These are phyloP conservation scores for Erucastrum elatum DNA, from an alignment of 345 rosid species.

Conservation along the genomic window DNA sequence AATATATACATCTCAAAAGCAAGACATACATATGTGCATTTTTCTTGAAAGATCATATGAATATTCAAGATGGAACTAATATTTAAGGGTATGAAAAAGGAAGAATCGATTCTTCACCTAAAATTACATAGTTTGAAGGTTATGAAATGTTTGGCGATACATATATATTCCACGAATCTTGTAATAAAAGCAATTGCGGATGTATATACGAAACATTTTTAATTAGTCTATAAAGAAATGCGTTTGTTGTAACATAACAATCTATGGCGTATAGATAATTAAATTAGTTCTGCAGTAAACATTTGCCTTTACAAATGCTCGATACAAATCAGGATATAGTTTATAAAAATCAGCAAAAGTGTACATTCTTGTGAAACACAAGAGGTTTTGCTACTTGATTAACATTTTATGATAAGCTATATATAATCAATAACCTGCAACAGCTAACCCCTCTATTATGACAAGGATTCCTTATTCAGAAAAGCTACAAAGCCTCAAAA, in stretches of 20 bases:
- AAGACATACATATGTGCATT: neutral
- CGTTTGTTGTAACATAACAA: neutral
- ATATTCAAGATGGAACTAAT: neutral
- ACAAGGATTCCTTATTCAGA: conserved; percentile 8
- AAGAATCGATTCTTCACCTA: neutral
- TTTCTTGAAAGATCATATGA: neutral
- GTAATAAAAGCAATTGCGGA: neutral
- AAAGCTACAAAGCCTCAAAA: neutral
- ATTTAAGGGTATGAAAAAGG: neutral
- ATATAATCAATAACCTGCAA: conserved; percentile 8
- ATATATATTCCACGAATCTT: neutral
- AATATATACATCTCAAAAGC: neutral
- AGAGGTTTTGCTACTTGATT: conserved; percentile 1
- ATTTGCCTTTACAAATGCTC: neutral
- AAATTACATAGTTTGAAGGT: neutral
- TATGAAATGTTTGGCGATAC: neutral
- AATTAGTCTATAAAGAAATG: neutral
- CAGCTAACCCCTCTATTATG: conserved; percentile 1
- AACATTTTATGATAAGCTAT: conserved; percentile 10
- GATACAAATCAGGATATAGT: conserved; percentile 15
- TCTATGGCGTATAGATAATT: neutral
- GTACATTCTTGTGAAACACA: conserved; percentile 5
- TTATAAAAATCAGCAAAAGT: conserved; percentile 6
- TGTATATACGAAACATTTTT: neutral
- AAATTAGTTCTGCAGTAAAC: neutral